phyloP scores from a whole-genome alignment of 352 stramenopile genomes.

The Phytophthora hybrid region DNA sequence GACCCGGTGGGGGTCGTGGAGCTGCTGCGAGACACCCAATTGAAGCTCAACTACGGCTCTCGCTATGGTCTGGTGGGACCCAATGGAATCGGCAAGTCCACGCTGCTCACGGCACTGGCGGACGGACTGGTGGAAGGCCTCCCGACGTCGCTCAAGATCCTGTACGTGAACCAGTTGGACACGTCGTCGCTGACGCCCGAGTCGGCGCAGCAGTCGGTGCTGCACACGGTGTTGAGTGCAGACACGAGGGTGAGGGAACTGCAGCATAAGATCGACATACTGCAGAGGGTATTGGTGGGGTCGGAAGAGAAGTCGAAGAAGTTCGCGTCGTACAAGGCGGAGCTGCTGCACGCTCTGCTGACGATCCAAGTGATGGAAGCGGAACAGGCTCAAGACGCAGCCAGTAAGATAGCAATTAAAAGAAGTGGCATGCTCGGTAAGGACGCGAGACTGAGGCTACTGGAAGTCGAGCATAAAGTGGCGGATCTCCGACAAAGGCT shows the following conservation, averaged over 20 bases:
- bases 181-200: conserved; percentile 45
- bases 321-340: conserved; percentile 48
- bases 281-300: conserved; percentile 44
- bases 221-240: conserved; percentile 57
- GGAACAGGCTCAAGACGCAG: conserved; percentile 40
- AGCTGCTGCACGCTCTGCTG: conserved; percentile 48
- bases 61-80: conserved; percentile 91
- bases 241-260: conserved; percentile 52
- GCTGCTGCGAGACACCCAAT: conserved; percentile 69
- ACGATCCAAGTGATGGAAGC: conserved; percentile 50
- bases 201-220: conserved; percentile 39
- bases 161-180: conserved; percentile 76
- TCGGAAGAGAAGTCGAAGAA: not conserved
- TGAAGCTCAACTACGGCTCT: conserved; percentile 78
- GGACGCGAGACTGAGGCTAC: conserved; percentile 53
- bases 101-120: conserved; percentile 92
- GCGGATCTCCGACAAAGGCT: conserved; percentile 39
- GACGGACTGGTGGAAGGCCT: conserved; percentile 83
- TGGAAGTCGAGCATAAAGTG: conserved; percentile 52
- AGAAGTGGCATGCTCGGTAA: conserved; percentile 61
- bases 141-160: conserved; percentile 52
- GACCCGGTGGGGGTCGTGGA: conserved; percentile 45
- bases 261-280: conserved; percentile 45
- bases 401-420: conserved; percentile 66
- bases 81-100: conserved; percentile 91